Base-by-base conservation (phyloP, 306 rosid genomes). In the Vigna mungo region DNA sequence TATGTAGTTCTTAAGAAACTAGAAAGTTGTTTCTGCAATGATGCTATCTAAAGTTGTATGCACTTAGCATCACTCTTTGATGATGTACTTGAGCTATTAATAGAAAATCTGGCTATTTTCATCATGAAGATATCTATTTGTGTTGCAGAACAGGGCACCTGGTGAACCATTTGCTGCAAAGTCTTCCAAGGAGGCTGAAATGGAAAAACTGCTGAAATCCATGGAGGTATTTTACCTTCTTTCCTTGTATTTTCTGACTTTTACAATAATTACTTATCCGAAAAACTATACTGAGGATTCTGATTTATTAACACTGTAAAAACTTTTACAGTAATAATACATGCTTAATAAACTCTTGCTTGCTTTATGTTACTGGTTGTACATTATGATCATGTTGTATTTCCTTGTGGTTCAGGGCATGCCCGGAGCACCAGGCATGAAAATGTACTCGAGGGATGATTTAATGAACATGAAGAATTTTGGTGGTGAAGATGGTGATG, bases 361-460 rank as follows among this genome's bases (percentile, higher is more conserved):
- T 49, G 44, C 71, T 32, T 12, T 30, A 16, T 72, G 39, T 43
- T 68, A 20, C 14, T 27, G 44, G 60, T 66, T 13, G 36, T 34
- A 23, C 66, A 51, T 61, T 30, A 16, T 72, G 77, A 46, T 71
- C 65, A 34, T 32, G n/a, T 71, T 75, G 63, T 77, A 61, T 60
- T 78, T 48, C 14, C 18, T 71, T 48, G 54, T 77, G 69, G 65
- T 77, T 75, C 89, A 95, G 99, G 99, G 99, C 14, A 92, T 95
- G 97, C 99, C 99, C n/a, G 99, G 99, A 79, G 99, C 99, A 69
- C 99, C 97, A 0, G 79, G 82, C 85, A 92, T 95, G 99, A 92
- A 95, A 87, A 95, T 95, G 98, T 94, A 91, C 64, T 94, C 98
- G 1, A 90, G 90, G 68, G 98, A 93, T 17, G 97, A 93, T n/a